Conservation (phyloP, 1,284 basidiomycete species). For the Pseudozyma hubeiensis region DNA sequence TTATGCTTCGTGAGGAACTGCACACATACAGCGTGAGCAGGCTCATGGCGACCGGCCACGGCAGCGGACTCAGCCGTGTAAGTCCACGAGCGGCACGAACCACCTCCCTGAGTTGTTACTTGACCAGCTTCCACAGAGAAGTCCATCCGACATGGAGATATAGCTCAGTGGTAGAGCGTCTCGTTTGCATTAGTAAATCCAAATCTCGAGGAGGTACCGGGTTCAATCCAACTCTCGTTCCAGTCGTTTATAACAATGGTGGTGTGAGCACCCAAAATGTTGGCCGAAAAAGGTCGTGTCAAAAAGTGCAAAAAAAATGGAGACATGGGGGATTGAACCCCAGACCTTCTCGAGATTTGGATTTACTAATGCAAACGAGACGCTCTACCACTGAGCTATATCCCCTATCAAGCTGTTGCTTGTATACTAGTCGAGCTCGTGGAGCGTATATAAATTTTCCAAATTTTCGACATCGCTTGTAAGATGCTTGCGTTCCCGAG, state of each 20-base stretch:
- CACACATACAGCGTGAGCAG: no score
- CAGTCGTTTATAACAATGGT: no score
- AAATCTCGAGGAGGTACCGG: conserved; percentile 43
- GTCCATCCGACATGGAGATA: not conserved
- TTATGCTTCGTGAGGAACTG: no score
- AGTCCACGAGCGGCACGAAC: no score
- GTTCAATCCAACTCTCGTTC: conserved; percentile 38
- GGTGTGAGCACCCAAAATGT: not conserved
- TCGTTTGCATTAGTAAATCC: conserved; percentile 33
- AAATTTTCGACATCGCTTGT: no score
- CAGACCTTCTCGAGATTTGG: conserved; percentile 40
- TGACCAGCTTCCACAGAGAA: no score
- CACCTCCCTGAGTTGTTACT: no score
- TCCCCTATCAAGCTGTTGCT: conserved; percentile 3
- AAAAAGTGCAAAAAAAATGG: conserved; percentile 22
- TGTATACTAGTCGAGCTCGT: not conserved
- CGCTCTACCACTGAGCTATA: conserved; percentile 52
- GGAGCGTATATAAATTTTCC: no score
- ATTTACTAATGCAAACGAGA: conserved; percentile 38
- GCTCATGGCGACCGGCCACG: no score
- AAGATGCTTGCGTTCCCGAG: no score
- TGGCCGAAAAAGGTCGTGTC: not conserved
- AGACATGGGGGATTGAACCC: conserved; percentile 50
- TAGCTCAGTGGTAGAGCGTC: conserved; percentile 55
- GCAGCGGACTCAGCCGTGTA: no score